Percentiles rank a stretch among this genome's conserved stretches.
Evolutionary conservation across 495 filamentous ascomycete genomes (phyloP).

Genomic region (Staphylotrichum longicolle): DNA sequence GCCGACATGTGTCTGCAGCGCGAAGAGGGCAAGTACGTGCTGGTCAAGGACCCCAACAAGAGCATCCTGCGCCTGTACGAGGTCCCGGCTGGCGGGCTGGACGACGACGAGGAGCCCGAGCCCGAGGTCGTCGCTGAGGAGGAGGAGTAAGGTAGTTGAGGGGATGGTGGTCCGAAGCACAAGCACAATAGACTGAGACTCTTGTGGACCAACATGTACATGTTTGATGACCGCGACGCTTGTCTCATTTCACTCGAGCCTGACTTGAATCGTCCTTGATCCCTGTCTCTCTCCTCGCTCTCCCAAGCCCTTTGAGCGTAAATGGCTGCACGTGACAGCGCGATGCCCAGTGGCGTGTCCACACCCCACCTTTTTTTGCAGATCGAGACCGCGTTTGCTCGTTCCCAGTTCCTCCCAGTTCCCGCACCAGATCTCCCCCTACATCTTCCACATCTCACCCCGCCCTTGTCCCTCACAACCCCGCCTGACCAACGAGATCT

Average conservation of each 20-base stretch:
- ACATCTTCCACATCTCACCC: too few relatives aligned
- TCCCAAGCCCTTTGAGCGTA: not conserved
- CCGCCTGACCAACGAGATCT: too few relatives aligned
- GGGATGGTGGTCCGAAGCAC: not conserved
- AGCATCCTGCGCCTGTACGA: constrained; percentile 87
- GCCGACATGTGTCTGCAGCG: constrained; percentile 81
- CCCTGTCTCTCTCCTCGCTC: not conserved
- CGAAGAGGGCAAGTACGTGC: constrained; percentile 68
- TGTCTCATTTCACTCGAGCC: too few relatives aligned
- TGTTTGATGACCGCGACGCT: not conserved
- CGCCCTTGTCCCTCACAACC: too few relatives aligned
- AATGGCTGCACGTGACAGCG: constrained; percentile 20
- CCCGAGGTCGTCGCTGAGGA: constrained; percentile 35
- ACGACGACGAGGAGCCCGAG: constrained; percentile 53
- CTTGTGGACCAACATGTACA: not conserved
- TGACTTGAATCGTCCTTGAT: not conserved
- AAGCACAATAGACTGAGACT: constrained; percentile 10
- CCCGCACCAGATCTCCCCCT: not conserved
- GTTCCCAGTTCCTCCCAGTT: not conserved
- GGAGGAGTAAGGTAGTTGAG: constrained; percentile 1
- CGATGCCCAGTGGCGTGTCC: constrained; percentile 14
- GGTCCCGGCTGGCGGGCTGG: constrained; percentile 82
- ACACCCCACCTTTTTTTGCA: constrained; percentile 9
- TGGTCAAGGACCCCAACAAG: constrained; percentile 93
- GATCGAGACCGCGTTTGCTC: constrained; percentile 9